A percentile compares a stretch with the other conserved stretches of the same genome.
Conservation (phyloP, 1,284 basidiomycete genomes). For the Cutaneotrichosporon mucoides region DNA sequence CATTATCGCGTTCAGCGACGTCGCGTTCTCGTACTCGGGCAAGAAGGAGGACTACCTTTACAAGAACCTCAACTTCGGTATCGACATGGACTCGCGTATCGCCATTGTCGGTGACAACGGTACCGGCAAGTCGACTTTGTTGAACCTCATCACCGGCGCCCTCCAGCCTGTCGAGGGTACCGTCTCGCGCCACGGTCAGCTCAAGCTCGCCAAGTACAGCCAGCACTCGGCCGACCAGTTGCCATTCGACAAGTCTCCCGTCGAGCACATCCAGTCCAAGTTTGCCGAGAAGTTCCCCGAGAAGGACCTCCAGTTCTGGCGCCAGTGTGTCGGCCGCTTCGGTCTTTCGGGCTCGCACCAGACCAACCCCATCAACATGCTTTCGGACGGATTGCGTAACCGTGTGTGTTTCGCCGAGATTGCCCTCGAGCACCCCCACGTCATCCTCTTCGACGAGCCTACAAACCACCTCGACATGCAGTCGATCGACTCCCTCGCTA, state of each 20-base stretch:
- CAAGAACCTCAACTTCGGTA: slow-evolving; percentile 84
- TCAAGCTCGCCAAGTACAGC: slow-evolving; percentile 96
- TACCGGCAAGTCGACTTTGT: slow-evolving; percentile 93
- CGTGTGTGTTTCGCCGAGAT: slow-evolving; percentile 58
- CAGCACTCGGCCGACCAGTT: slow-evolving; percentile 99
- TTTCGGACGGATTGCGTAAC: slow-evolving; percentile 95
- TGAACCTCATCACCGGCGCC: slow-evolving; percentile 85
- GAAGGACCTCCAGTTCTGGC: slow-evolving; percentile 85
- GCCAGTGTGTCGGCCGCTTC: slow-evolving; percentile 90
- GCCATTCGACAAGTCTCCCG: slow-evolving; percentile 85
- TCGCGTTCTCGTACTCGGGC: slow-evolving; percentile 92
- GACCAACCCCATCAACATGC: slow-evolving; percentile 82
- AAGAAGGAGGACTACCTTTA: slow-evolving; percentile 85
- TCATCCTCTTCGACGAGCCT: slow-evolving; percentile 68
- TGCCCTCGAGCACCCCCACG: slow-evolving; percentile 89
- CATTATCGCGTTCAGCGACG: slow-evolving; percentile 91
- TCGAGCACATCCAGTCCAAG: slow-evolving; percentile 86
- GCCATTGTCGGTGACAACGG: slow-evolving; percentile 99
- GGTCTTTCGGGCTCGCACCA: slow-evolving; percentile 93
- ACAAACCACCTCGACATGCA: slow-evolving; percentile 59
- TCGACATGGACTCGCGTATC: slow-evolving; percentile 64
- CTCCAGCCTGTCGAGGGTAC: slow-evolving; percentile 81
- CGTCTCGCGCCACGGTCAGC: slow-evolving; percentile 76
- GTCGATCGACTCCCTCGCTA: slow-evolving; percentile 91
- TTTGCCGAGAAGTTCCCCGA: slow-evolving; percentile 87